Conservation (phyloP, 2,329 filamentous ascomycete genomes). For the Metarhizium humberi region DNA sequence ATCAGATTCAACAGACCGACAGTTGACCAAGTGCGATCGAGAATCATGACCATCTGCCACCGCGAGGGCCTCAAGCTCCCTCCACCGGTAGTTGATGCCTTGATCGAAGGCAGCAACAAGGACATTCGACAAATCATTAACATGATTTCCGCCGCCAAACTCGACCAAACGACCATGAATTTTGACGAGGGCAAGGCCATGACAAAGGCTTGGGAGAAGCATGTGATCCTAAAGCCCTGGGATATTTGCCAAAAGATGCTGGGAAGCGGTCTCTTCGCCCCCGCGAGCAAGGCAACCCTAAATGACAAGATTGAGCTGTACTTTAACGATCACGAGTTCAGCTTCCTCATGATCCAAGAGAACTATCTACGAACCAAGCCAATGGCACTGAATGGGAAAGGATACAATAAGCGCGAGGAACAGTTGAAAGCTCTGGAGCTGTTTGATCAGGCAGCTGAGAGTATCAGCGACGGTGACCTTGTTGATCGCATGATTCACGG, state of each 20-base stretch:
- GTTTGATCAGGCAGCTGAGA: constrained; percentile 79
- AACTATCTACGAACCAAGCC: constrained; percentile 89
- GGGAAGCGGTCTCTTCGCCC: constrained; percentile 74
- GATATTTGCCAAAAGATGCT: constrained; percentile 94
- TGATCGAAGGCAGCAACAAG: constrained; percentile 91
- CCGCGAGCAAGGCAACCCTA: constrained; percentile 72
- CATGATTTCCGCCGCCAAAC: constrained; percentile 90
- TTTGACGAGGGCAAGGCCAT: constrained; percentile 85
- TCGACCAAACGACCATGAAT: constrained; percentile 72
- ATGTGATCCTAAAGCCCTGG: constrained; percentile 94
- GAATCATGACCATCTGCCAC: constrained; percentile 92
- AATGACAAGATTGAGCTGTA: constrained; percentile 99
- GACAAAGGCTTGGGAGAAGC: constrained; percentile 98
- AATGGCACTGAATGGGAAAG: constrained; percentile 44
- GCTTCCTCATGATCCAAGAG: constrained; percentile 94
- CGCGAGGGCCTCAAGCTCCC: constrained; percentile 84
- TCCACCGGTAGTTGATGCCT: constrained; percentile 72
- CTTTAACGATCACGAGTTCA: constrained; percentile 99
- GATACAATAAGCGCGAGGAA: constrained; percentile 55
- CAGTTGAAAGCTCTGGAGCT: constrained; percentile 79
- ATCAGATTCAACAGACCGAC: constrained; percentile 83
- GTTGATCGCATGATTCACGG: constrained; percentile 98
- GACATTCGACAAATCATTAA: constrained; percentile 98
- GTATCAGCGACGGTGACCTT: constrained; percentile 93
- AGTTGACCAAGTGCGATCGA: constrained; percentile 79